Evolutionary conservation across 805 yeast species (phyloP).

Genomic region (Ogataea philodendri): DNA sequence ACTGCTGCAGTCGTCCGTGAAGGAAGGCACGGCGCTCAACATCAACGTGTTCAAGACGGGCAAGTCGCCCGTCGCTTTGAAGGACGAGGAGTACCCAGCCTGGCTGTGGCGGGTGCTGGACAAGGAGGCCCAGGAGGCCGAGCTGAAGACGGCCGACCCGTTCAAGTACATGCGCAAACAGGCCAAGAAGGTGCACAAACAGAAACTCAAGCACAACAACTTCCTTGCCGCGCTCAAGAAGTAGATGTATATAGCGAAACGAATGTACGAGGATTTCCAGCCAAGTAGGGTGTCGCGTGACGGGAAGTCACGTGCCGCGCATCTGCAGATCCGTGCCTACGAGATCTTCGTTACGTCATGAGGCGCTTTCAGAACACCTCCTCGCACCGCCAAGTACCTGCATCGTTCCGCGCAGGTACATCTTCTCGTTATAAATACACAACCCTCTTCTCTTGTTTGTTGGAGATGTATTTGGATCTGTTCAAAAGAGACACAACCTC

Average conservation of each 20-base stretch:
- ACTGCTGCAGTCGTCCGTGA: slow-evolving; percentile 47
- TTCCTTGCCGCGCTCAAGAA: slow-evolving; percentile 58
- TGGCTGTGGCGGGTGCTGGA: slow-evolving; percentile 93
- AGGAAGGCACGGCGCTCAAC: slow-evolving; percentile 70
- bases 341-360: slow-evolving; percentile 11
- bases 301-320: no score
- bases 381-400: no score
- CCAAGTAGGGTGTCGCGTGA: no score
- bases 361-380: no score
- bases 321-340: slow-evolving; percentile 4
- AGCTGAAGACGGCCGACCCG: slow-evolving; percentile 54
- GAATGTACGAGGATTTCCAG: no score
- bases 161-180: slow-evolving; percentile 66
- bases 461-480: slow-evolving; percentile 8
- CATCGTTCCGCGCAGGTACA: no score
- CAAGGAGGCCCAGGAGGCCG: slow-evolving; percentile 53
- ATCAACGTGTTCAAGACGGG: slow-evolving; percentile 75
- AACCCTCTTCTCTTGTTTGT: neutral
- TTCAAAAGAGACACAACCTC: slow-evolving; percentile 12
- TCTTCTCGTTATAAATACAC: no score
- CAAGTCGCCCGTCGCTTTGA: slow-evolving; percentile 84
- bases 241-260: slow-evolving; percentile 4
- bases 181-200: slow-evolving; percentile 65
- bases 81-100: slow-evolving; percentile 85
- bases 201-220: slow-evolving; percentile 72